Conservation (phyloP, 352 stramenopile species). For the Phytopythium montanum region DNA sequence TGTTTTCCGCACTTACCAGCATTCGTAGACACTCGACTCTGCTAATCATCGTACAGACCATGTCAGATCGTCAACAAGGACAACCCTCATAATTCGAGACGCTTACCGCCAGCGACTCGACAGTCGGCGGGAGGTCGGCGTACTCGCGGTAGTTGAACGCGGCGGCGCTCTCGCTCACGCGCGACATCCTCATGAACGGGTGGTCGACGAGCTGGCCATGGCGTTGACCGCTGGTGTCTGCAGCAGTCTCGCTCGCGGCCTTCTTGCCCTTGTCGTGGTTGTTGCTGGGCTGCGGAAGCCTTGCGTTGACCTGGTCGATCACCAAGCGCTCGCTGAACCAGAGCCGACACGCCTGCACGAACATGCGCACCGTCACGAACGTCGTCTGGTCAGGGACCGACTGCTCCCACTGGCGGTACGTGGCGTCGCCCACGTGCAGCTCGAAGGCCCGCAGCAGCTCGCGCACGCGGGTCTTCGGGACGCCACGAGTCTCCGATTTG, state of each 20-base stretch:
- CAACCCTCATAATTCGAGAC: neutral
- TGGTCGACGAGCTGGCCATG: constrained; percentile 17
- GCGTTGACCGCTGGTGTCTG: neutral
- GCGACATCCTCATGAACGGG: constrained; percentile 41
- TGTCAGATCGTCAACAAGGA: neutral
- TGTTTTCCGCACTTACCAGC: neutral
- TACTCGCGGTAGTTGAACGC: constrained; percentile 52
- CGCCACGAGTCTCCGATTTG: neutral
- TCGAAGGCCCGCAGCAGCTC: constrained; percentile 7
- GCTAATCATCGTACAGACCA: no score
- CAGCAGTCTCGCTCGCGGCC: neutral
- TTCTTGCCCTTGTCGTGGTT: neutral
- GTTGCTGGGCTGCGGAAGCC: constrained; percentile 20
- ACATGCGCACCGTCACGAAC: constrained; percentile 29
- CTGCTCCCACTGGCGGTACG: constrained; percentile 63
- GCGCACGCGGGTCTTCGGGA: neutral
- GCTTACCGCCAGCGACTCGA: neutral
- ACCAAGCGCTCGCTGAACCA: constrained; percentile 53
- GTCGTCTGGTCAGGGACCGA: constrained; percentile 17
- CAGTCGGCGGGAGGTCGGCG: constrained; percentile 20
- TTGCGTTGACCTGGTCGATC: constrained; percentile 26
- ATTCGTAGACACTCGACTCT: neutral
- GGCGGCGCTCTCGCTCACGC: constrained; percentile 30
- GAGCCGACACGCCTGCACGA: constrained; percentile 40
- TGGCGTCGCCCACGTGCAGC: constrained; percentile 30